Evolutionary conservation across 106 monocot genomes (phyloP).

Genomic region (Platanthera zijinensis): DNA sequence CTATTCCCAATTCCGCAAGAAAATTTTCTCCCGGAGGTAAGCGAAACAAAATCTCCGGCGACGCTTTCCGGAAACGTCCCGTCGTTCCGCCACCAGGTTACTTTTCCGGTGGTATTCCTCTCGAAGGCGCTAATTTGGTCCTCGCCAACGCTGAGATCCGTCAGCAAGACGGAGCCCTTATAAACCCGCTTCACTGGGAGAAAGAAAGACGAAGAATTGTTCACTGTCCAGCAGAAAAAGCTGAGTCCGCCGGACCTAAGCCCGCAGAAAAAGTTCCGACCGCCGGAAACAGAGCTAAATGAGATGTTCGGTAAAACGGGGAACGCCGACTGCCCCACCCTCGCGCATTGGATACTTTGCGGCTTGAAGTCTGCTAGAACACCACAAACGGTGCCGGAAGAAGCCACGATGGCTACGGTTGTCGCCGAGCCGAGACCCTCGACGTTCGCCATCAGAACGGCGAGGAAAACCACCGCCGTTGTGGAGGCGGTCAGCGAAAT

Average conservation of each 20-base stretch:
- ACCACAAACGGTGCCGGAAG: constrained; percentile 37
- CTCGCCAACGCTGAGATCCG: constrained; percentile 51
- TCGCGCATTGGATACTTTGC: constrained; percentile 26
- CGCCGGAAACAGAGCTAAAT: constrained; percentile 42
- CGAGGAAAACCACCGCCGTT: not conserved
- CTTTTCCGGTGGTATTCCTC: not conserved
- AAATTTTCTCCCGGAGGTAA: constrained; percentile 69
- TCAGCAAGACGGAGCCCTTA: constrained; percentile 20
- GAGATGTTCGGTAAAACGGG: constrained; percentile 20
- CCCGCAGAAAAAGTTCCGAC: constrained; percentile 34
- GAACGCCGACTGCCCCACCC: not conserved
- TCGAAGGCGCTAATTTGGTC: constrained; percentile 52
- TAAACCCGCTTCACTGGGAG: constrained; percentile 52
- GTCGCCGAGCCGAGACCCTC: constrained; percentile 22
- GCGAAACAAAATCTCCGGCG: constrained; percentile 40
- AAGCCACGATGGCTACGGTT: constrained; percentile 23
- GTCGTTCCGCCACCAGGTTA: constrained; percentile 54
- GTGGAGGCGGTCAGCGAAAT: not conserved
- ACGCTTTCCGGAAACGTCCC: constrained; percentile 16
- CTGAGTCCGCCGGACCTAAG: constrained; percentile 25
- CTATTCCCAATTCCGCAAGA: constrained; percentile 43
- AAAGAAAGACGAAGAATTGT: not conserved
- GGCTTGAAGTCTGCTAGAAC: constrained; percentile 20
- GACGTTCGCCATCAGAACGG: not conserved
- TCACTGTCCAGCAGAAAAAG: constrained; percentile 61